Conservation (phyloP, 176 grass and related monocot genomes). For the Tillandsia leiboldiana region DNA sequence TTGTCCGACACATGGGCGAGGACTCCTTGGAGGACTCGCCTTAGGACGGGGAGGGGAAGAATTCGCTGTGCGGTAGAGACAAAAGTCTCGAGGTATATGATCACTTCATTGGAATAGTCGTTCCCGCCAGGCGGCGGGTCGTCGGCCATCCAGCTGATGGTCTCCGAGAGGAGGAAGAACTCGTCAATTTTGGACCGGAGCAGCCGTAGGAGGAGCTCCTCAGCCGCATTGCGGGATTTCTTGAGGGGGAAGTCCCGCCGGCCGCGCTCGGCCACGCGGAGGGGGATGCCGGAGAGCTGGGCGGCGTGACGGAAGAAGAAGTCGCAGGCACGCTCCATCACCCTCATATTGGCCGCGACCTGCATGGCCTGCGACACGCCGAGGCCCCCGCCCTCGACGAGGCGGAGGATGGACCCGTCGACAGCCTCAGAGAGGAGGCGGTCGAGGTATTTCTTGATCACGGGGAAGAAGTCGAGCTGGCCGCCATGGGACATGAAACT, state of each 20-base stretch:
- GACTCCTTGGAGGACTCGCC: slow-evolving; percentile 61
- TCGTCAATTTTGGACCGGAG: slow-evolving; percentile 64
- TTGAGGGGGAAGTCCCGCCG: slow-evolving; percentile 69
- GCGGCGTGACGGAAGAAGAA: slow-evolving; percentile 91
- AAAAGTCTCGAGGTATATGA: slow-evolving; percentile 85
- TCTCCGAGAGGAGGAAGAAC: slow-evolving; percentile 62
- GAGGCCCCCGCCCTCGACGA: slow-evolving; percentile 60
- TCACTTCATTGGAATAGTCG: slow-evolving; percentile 88
- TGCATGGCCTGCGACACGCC: slow-evolving; percentile 93
- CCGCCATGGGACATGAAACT: slow-evolving; percentile 97
- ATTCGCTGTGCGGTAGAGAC: slow-evolving; percentile 78
- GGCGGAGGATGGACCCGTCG: slow-evolving; percentile 51
- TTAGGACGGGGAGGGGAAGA: slow-evolving; percentile 61
- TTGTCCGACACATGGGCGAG: slow-evolving; percentile 64
- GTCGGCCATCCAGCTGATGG: slow-evolving; percentile 82
- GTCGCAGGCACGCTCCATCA: slow-evolving; percentile 93
- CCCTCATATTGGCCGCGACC: slow-evolving; percentile 82
- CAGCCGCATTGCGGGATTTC: slow-evolving; percentile 62
- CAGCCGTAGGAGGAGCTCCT: slow-evolving; percentile 55
- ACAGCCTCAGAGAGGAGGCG: slow-evolving; percentile 70
- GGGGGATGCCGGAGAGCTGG: slow-evolving; percentile 65
- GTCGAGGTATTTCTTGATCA: slow-evolving; percentile 88
- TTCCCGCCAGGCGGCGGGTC: slow-evolving; percentile 57
- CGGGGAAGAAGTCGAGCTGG: slow-evolving; percentile 64
- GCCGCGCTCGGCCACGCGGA: slow-evolving; percentile 55